Evolutionary conservation across 1,139 yeast species (phyloP).

Genomic region (Dujonia santamariae): DNA sequence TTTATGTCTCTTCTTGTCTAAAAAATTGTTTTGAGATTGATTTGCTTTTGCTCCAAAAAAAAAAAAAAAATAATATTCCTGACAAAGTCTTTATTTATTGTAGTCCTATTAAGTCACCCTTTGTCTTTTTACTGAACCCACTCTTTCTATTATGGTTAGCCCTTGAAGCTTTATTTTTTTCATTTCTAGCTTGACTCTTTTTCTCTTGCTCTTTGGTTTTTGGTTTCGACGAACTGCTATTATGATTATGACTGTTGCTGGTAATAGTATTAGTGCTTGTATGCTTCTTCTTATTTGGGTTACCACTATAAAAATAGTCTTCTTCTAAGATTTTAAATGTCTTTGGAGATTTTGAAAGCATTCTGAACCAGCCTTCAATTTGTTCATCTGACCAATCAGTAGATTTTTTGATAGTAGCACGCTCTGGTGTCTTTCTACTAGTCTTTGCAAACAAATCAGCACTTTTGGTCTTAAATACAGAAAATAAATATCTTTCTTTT

Average conservation of each 20-base stretch:
- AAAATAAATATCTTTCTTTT: conserved; percentile 57
- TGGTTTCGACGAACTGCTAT: conserved; percentile 6
- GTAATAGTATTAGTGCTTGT: conserved; percentile 1
- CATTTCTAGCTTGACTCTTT: conserved; percentile 39
- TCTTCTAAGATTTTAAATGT: conserved; percentile 62
- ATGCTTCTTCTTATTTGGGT: conserved; percentile 8
- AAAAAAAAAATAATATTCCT: too few species aligned
- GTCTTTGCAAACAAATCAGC: conserved; percentile 43
- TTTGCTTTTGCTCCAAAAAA: too few species aligned
- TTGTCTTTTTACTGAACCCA: conserved; percentile 54
- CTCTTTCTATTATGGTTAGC: conserved; percentile 66
- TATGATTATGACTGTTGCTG: too few species aligned
- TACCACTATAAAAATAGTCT: conserved; percentile 36
- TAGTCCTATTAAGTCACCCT: conserved; percentile 2
- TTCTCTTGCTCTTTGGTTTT: conserved; percentile 22
- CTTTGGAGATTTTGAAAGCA: conserved; percentile 64
- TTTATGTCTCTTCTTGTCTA: too few species aligned
- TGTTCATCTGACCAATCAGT: conserved; percentile 84
- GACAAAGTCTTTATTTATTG: too few species aligned
- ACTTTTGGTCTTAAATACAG: conserved; percentile 51
- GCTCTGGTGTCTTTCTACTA: conserved; percentile 47
- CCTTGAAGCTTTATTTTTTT: conserved; percentile 51
- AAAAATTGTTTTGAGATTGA: too few species aligned
- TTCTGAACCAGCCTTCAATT: conserved; percentile 88
- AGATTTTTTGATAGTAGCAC: conserved; percentile 50